Conservation (phyloP, 2,329 filamentous ascomycete genomes). For the Cytospora leucostoma region DNA sequence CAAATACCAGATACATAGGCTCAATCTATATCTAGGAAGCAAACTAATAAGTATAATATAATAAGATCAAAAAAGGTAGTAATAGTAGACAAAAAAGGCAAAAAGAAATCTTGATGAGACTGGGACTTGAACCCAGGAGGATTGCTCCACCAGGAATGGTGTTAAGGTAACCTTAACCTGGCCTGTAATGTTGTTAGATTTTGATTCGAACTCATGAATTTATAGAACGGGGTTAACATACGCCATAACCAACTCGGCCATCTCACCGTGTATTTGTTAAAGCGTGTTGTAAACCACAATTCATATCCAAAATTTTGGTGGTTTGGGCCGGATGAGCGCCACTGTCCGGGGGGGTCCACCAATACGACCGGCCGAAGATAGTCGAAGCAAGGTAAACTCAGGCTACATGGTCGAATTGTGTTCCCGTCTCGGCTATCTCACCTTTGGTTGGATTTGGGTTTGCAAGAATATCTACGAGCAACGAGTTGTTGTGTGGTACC, state of each 20-base stretch:
- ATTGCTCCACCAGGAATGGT: conserved; percentile 21
- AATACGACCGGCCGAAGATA: too few relatives aligned
- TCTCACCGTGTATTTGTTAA: not conserved
- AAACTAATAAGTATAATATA: too few relatives aligned
- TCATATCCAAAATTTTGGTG: too few relatives aligned
- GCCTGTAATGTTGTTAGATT: conserved; percentile 1
- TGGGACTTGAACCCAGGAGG: conserved; percentile 23
- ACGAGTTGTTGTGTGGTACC: not conserved
- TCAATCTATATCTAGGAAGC: too few relatives aligned
- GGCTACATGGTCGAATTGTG: too few relatives aligned
- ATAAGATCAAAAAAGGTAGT: too few relatives aligned
- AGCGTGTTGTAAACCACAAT: too few relatives aligned
- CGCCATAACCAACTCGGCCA: conserved; percentile 12
- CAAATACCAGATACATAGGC: too few relatives aligned
- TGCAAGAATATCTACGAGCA: not conserved
- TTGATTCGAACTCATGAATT: not conserved
- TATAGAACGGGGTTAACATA: not conserved
- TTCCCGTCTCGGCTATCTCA: conserved; percentile 7
- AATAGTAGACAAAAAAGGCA: not conserved
- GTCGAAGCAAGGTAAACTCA: too few relatives aligned
- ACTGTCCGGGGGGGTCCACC: too few relatives aligned
- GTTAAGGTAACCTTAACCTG: conserved; percentile 23
- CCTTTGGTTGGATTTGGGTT: not conserved
- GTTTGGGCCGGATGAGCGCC: too few relatives aligned
- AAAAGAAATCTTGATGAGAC: conserved; percentile 14